Evolutionary conservation across 805 yeast species (phyloP).

Genomic region (Metschnikowia santaceciliae): DNA sequence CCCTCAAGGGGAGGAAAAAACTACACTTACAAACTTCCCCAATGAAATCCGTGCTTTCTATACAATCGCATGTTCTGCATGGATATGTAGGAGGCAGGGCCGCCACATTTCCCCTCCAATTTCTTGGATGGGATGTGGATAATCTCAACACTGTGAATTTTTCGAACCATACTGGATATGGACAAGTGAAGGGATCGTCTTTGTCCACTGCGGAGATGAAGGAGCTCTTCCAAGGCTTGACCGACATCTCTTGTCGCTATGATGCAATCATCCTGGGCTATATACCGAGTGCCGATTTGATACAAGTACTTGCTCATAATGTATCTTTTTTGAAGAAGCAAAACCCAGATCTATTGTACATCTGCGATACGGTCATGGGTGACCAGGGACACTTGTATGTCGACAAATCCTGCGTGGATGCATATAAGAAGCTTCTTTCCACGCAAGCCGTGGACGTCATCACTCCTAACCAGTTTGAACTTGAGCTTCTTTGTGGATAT

Average conservation of each 20-base stretch:
- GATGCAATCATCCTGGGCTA: slow-evolving; percentile 20
- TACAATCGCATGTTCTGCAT: slow-evolving; percentile 87
- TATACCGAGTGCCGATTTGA: slow-evolving; percentile 14
- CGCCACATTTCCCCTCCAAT: slow-evolving; percentile 83
- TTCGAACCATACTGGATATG: slow-evolving; percentile 92
- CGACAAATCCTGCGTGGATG: slow-evolving; percentile 14
- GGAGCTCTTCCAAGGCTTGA: slow-evolving; percentile 13
- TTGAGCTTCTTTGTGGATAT: slow-evolving; percentile 16
- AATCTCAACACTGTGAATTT: slow-evolving; percentile 81
- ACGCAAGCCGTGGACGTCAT: slow-evolving; percentile 13
- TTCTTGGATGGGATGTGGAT: slow-evolving; percentile 90
- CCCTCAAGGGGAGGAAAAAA: not conserved
- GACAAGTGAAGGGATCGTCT: slow-evolving; percentile 27
- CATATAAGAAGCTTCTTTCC: slow-evolving; percentile 10
- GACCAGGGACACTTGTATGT: slow-evolving; percentile 20
- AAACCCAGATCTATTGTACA: slow-evolving; percentile 17
- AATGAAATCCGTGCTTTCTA: slow-evolving; percentile 40
- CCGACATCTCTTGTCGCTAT: slow-evolving; percentile 13
- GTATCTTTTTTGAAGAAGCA: slow-evolving; percentile 7
- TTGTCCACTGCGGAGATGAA: slow-evolving; percentile 9
- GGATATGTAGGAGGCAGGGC: slow-evolving; percentile 95
- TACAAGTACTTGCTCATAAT: slow-evolving; percentile 11
- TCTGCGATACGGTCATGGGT: slow-evolving; percentile 21
- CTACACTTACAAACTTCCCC: not conserved
- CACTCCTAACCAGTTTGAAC: slow-evolving; percentile 20